Evolutionary conservation across 768 basidiomycete genomes (phyloP).

Genomic region (Mrakia blollopis): DNA sequence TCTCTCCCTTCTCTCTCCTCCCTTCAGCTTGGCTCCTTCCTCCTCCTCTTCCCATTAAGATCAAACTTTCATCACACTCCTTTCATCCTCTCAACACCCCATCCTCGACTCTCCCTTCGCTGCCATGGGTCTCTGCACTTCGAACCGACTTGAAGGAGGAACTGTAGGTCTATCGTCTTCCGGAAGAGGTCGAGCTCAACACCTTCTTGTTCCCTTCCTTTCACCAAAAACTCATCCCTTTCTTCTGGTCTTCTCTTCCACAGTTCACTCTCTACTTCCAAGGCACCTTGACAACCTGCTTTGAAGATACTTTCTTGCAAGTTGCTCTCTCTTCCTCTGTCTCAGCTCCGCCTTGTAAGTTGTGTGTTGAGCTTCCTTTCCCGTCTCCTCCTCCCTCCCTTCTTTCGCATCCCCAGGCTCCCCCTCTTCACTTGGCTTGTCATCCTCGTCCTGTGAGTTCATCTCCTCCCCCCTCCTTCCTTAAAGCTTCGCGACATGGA

Average conservation of each 20-base stretch:
- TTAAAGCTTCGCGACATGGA: neutral
- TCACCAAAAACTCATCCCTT: neutral
- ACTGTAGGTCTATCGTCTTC: neutral
- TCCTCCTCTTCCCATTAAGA: neutral
- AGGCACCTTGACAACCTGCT: constrained; percentile 1
- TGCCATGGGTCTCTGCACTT: neutral
- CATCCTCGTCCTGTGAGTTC: constrained; percentile 5
- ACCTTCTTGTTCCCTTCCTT: neutral
- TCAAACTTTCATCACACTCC: neutral
- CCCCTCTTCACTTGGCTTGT: constrained; percentile 8
- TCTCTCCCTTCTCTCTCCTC: too few species aligned
- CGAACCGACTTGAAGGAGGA: neutral
- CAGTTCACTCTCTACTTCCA: constrained; percentile 8
- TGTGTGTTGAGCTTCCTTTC: neutral
- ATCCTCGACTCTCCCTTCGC: neutral
- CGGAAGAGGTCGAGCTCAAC: neutral
- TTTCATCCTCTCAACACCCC: neutral
- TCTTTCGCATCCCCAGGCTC: neutral
- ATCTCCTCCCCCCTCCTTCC: neutral
- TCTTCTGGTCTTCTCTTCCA: neutral
- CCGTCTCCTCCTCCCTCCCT: neutral
- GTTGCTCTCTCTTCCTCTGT: neutral
- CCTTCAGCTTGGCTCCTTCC: neutral
- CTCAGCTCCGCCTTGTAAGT: neutral
- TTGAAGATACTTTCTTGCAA: neutral